Conservation (phyloP, 176 grass and related monocot species). For the Sorghum bicolor region Sorghum_bicolor_NCBIv3 NC_012877.2:3636001-3636500, state of each 20-base stretch:
- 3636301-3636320: conserved; percentile 26
- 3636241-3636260: not conserved
- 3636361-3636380: conserved; percentile 18
- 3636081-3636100: too few relatives aligned
- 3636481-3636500: not conserved
- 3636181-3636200: not conserved
- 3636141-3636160: not conserved
- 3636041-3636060: too few relatives aligned
- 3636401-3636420: conserved; percentile 3
- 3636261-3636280: too few relatives aligned
- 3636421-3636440: not conserved
- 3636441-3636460: not conserved
- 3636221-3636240: too few relatives aligned
- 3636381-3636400: conserved; percentile 17
- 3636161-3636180: not conserved
- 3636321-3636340: conserved; percentile 22
- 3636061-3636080: too few relatives aligned
- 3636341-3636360: conserved; percentile 17
- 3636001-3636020: too few relatives aligned
- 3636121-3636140: not conserved
- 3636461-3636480: not conserved
- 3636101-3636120: too few relatives aligned
- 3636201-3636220: not conserved
- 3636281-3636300: conserved; percentile 17
- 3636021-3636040: too few relatives aligned